Conservation (phyloP, 2,329 filamentous ascomycete genomes). For the Aspergillus fumigatiaffinis region DNA sequence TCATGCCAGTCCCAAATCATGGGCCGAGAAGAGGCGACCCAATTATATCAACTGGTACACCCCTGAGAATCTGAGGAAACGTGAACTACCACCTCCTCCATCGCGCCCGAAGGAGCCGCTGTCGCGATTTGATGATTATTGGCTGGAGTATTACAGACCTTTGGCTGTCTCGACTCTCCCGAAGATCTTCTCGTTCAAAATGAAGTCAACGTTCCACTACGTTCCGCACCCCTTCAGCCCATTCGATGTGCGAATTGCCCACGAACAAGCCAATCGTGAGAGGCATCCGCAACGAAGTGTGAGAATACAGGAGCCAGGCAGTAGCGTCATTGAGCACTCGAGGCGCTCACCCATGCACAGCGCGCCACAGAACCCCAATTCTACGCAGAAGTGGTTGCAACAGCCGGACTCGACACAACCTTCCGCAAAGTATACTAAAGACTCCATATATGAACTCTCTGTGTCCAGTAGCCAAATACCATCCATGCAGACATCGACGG, state of each 20-base stretch:
- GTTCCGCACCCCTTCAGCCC: constrained; percentile 75
- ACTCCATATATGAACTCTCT: constrained; percentile 31
- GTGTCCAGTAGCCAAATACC: constrained; percentile 16
- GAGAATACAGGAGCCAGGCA: constrained; percentile 61
- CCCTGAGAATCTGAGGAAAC: constrained; percentile 63
- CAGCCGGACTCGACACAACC: constrained; percentile 30
- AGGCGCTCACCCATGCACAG: constrained; percentile 26
- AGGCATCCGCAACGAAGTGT: constrained; percentile 54
- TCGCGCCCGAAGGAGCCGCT: constrained; percentile 28
- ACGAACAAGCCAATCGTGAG: constrained; percentile 56
- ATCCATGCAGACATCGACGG: constrained; percentile 34
- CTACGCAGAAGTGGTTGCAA: constrained; percentile 26
- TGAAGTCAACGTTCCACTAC: constrained; percentile 84
- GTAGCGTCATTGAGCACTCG: constrained; percentile 43
- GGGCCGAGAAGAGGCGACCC: constrained; percentile 58
- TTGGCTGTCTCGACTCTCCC: constrained; percentile 80
- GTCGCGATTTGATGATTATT: constrained; percentile 81
- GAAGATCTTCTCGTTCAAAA: constrained; percentile 88
- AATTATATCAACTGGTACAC: constrained; percentile 91
- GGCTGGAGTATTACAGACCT: constrained; percentile 94
- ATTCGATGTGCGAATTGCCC: constrained; percentile 69
- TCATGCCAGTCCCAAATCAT: constrained; percentile 74
- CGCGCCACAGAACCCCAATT: constrained; percentile 15
- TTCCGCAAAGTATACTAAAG: constrained; percentile 57
- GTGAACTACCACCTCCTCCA: constrained; percentile 51